Percentiles rank a stretch among this genome's conserved stretches.
phyloP scores from a whole-genome alignment of 1,284 basidiomycete species.

The Ganoderma boninense region DNA sequence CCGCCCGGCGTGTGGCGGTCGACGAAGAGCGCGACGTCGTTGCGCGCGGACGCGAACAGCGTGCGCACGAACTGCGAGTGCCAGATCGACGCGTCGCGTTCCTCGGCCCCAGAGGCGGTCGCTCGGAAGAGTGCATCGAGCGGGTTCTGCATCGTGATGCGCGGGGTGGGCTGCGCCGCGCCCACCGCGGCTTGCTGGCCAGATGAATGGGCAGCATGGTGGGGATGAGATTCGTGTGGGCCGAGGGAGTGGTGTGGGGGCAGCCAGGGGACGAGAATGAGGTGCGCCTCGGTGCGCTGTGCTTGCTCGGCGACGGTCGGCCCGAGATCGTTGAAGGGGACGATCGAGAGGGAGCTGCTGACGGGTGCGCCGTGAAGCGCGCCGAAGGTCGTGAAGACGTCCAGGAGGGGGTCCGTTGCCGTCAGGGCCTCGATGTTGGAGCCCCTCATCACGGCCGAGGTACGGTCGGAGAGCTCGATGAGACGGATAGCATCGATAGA shows the following conservation, averaged over 20 bases:
- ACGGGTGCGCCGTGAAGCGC: slow-evolving; percentile 64
- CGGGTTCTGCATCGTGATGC: slow-evolving; percentile 47
- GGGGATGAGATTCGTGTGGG: slow-evolving; percentile 14
- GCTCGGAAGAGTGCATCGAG: slow-evolving; percentile 72
- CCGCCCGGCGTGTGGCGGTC: slow-evolving; percentile 63
- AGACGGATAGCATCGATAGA: slow-evolving; percentile 61
- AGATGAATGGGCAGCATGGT: slow-evolving; percentile 4
- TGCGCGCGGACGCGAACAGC: slow-evolving; percentile 60
- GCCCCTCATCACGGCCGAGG: slow-evolving; percentile 73
- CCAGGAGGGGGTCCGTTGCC: slow-evolving; percentile 65
- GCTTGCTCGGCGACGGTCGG: slow-evolving; percentile 62
- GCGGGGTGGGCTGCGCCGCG: slow-evolving; percentile 20
- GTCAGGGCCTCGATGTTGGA: slow-evolving; percentile 63
- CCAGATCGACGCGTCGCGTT: slow-evolving; percentile 41
- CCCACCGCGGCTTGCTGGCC: neutral
- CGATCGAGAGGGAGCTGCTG: slow-evolving; percentile 60
- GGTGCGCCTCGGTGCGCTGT: slow-evolving; percentile 53
- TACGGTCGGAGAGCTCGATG: slow-evolving; percentile 75
- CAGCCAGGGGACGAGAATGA: slow-evolving; percentile 74
- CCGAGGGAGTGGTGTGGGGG: slow-evolving; percentile 45
- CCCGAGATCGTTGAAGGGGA: slow-evolving; percentile 64
- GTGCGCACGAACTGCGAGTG: slow-evolving; percentile 69
- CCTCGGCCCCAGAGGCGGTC: slow-evolving; percentile 38
- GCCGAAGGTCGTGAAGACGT: slow-evolving; percentile 70
- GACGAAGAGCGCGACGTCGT: slow-evolving; percentile 72